Evolutionary conservation across 768 basidiomycete species (phyloP), one percentile per base, ranked within the genome.

Genomic region (Podaxis sp.): DNA sequence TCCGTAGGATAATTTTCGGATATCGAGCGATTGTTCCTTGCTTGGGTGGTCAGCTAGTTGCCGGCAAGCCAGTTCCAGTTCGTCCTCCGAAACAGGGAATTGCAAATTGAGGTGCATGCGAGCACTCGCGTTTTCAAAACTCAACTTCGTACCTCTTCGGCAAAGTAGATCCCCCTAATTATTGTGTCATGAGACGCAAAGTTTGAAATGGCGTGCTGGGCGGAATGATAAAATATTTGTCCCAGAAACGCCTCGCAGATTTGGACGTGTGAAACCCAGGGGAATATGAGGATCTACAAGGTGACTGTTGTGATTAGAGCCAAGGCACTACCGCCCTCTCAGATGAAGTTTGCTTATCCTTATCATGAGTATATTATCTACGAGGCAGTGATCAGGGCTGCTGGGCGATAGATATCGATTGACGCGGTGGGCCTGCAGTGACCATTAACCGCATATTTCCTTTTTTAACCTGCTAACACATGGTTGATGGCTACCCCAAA

Each of bases 401-500:
- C 17, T 11, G 43, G 4, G 29, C 8, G 29, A 33, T 46, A 5
- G 29, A 29, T 57, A n/a, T 29, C 27, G 19, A 29, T 29, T 7
- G 13, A 37, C 57, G 29, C n/a, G 19, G 17, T 17, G 17, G 40
- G 50, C 13, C 7, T 1, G 15, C 25, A 2, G 25, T 25, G 25
- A 25, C 37, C 50, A 37, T 29, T 60, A 40, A 29, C 27, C 15
- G 24, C 8, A 40, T 60, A 51, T 52, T 33, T 52, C 51, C 59
- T 53, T 53, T 40, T 46, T 17, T 17, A 19, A 38, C 29, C 13
- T 52, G 38, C 25, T 29, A 53, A 25, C 59, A 53, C 51, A 53
- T 60, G 38, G 50, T 13, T 53, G 51, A 60, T 53, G 25, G 51
- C 2, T 40, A 53, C 19, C 40, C 11, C 19, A 25, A 60, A 60